Conservation (phyloP, 2,329 filamentous ascomycete species). For the Fusarium torulosum region DNA sequence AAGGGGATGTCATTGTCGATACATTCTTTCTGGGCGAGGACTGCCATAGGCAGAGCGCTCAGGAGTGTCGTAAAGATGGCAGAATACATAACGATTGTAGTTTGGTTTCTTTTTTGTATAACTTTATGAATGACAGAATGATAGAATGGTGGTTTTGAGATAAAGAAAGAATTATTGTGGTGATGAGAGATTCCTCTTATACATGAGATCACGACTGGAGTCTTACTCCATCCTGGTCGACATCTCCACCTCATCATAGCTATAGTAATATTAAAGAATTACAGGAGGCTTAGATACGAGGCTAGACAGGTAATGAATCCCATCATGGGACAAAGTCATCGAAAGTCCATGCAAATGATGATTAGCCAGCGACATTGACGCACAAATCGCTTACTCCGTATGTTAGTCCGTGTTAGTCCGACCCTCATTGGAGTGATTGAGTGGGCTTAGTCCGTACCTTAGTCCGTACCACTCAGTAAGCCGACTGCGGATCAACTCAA, state of each 20-base stretch:
- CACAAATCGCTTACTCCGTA: not conserved
- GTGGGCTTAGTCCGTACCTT: constrained; percentile 18
- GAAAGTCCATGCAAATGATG: not conserved
- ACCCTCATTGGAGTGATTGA: not conserved
- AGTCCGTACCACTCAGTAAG: constrained; percentile 14
- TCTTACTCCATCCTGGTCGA: not conserved
- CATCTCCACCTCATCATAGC: not conserved
- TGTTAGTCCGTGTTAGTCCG: not conserved
- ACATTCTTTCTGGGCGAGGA: not conserved
- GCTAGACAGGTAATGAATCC: not conserved
- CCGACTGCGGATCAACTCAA: not conserved
- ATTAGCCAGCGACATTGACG: not conserved
- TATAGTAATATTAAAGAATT: rapidly evolving
- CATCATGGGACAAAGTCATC: not conserved
- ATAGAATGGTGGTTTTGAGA: not conserved
- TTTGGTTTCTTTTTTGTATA: not conserved
- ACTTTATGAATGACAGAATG: not conserved
- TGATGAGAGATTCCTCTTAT: constrained; percentile 2
- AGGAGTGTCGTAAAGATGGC: not conserved
- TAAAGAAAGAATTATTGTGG: not conserved
- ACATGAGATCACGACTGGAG: not conserved
- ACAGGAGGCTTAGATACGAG: constrained; percentile 6
- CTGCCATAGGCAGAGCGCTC: not conserved
- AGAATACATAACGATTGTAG: not conserved
- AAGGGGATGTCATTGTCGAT: constrained; percentile 25